A percentile compares a stretch with the other conserved stretches of the same genome.
These are phyloP conservation scores for Vitis hybrid DNA, from an alignment of 177 flowering plant genomes.

Conservation along the genomic window DNA sequence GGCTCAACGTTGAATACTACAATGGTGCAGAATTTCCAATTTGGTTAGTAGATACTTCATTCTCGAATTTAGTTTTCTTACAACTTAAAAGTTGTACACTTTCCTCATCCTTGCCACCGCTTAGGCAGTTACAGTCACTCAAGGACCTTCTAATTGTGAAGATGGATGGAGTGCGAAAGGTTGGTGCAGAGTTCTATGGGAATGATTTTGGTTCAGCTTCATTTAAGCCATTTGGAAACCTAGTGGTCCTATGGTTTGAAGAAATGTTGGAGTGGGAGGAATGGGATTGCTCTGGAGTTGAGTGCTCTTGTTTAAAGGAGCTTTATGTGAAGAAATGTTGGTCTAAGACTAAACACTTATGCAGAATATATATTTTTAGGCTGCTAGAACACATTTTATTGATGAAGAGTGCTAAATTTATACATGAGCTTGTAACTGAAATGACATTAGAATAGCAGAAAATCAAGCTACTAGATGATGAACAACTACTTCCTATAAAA, in stretches of 20 bases:
- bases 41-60: slow-evolving; percentile 20
- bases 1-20: slow-evolving; percentile 6
- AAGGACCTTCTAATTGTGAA: slow-evolving; percentile 5
- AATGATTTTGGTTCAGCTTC: no score
- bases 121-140: slow-evolving; percentile 17
- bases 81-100: not conserved
- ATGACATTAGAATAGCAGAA: no score
- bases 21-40: slow-evolving; percentile 16
- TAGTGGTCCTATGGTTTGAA: slow-evolving; percentile 4
- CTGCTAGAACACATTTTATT: no score
- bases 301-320: slow-evolving; percentile 7
- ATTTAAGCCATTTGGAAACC: slow-evolving; percentile 6
- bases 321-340: not conserved
- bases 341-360: no score
- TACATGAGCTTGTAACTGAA: no score
- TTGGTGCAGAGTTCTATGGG: slow-evolving; percentile 18
- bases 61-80: slow-evolving; percentile 6
- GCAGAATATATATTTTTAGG: no score
- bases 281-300: slow-evolving; percentile 2
- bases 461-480: no score
- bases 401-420: no score
- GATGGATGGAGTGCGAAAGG: not conserved
- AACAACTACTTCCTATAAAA: no score
- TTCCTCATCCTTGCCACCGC: slow-evolving; percentile 17
- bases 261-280: slow-evolving; percentile 17